Evolutionary conservation across 192 early-diverging fungal species (phyloP).

Genomic region (Umbelopsis sp.): DNA sequence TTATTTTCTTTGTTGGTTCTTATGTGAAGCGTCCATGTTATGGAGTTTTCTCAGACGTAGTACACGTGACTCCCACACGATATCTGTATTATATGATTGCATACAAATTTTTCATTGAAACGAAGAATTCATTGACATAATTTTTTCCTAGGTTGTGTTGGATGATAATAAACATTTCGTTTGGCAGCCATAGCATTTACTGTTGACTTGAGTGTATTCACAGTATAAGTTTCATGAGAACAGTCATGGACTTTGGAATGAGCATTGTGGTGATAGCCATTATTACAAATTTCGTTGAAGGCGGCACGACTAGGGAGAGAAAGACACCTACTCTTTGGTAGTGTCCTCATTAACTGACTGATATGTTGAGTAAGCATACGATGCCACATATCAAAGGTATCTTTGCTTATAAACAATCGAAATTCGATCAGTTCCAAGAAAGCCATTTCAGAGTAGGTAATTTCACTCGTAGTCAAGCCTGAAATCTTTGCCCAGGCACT

Average conservation of each 20-base stretch:
- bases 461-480: constrained; percentile 75
- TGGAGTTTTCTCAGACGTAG: no score
- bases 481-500: constrained; percentile 92
- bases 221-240: background rate
- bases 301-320: background rate
- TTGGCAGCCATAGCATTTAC: background rate
- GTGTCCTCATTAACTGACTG: background rate
- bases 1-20: no score
- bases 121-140: background rate
- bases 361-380: constrained; percentile 31
- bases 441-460: constrained; percentile 80
- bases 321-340: background rate
- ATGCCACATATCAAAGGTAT: constrained; percentile 40
- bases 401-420: constrained; percentile 61
- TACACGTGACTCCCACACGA: no score
- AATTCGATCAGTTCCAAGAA: constrained; percentile 84
- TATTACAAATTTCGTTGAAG: background rate
- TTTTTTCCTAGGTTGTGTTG: background rate
- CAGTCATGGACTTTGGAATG: background rate
- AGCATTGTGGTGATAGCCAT: background rate
- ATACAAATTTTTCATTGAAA: no score
- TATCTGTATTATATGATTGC: no score
- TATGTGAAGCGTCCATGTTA: no score
- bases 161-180: background rate
- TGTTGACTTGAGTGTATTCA: background rate